A percentile compares a stretch with the other conserved stretches of the same genome.
phyloP scores from a whole-genome alignment of 106 monocot genomes.

The Vanilla planifolia region DNA sequence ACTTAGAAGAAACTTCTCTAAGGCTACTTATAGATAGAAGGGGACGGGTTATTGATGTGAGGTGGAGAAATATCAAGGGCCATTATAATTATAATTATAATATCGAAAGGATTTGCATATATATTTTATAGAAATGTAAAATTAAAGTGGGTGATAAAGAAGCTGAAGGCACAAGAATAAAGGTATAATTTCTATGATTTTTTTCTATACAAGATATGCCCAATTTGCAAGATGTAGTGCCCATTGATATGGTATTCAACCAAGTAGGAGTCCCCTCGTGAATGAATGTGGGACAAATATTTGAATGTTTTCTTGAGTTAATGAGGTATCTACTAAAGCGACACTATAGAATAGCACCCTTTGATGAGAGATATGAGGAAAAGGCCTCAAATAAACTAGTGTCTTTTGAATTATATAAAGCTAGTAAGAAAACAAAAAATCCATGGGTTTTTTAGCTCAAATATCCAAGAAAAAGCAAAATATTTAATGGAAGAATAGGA shows the following conservation, averaged over 20 bases:
- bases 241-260: background rate
- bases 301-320: background rate
- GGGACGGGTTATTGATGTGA: conserved; percentile 5
- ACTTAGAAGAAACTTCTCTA: no score
- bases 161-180: conserved; percentile 14
- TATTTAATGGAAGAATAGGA: background rate
- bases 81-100: background rate
- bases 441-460: conserved; percentile 7
- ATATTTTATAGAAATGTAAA: conserved; percentile 10
- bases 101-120: conserved; percentile 2
- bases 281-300: background rate
- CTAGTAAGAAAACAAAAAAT: conserved; percentile 22
- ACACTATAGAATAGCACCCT: conserved; percentile 21
- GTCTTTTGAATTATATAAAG: conserved; percentile 24
- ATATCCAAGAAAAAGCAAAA: background rate
- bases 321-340: background rate
- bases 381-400: conserved; percentile 22
- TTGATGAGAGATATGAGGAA: conserved; percentile 37
- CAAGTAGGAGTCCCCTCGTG: background rate
- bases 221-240: background rate
- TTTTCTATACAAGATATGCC: conserved; percentile 12
- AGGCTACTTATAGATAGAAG: background rate
- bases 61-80: background rate
- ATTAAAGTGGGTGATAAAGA: conserved; percentile 18
- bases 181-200: conserved; percentile 13